These are phyloP conservation scores for Metarhizium sp. DNA, from an alignment of 2,329 filamentous ascomycete genomes.

Conservation along the genomic window DNA sequence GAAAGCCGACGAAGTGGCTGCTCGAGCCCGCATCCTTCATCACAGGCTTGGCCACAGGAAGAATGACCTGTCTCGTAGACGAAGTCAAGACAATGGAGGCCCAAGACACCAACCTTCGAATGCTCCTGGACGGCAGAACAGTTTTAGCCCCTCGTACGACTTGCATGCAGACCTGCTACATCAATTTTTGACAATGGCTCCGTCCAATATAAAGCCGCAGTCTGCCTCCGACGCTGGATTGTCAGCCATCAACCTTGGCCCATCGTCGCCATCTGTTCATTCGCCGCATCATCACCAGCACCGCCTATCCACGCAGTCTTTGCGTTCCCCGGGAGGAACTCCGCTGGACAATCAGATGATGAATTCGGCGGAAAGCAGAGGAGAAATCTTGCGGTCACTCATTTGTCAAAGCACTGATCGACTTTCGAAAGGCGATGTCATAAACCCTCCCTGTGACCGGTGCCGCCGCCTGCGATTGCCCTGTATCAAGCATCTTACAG, in stretches of 20 bases:
- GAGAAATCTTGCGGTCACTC: slow-evolving; percentile 34
- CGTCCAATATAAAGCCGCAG: slow-evolving; percentile 15
- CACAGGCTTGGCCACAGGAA: slow-evolving; percentile 49
- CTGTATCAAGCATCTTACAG: slow-evolving; percentile 77
- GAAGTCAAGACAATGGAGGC: slow-evolving; percentile 21
- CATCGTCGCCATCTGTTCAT: slow-evolving; percentile 17
- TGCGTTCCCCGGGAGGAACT: slow-evolving; percentile 10
- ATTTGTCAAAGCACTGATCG: slow-evolving; percentile 71
- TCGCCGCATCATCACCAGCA: slow-evolving; percentile 12
- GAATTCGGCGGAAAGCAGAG: slow-evolving; percentile 16
- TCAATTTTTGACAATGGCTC: slow-evolving; percentile 32
- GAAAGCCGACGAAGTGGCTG: slow-evolving; percentile 63
- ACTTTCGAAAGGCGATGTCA: slow-evolving; percentile 61
- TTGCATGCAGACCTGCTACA: slow-evolving; percentile 46
- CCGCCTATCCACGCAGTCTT: slow-evolving; percentile 4
- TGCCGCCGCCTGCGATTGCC: slow-evolving; percentile 72
- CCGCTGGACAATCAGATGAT: slow-evolving; percentile 16
- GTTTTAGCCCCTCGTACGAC: slow-evolving; percentile 29
- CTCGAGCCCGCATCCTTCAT: slow-evolving; percentile 62
- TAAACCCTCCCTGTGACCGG: slow-evolving; percentile 76
- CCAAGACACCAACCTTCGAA: slow-evolving; percentile 27
- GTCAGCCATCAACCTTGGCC: slow-evolving; percentile 13
- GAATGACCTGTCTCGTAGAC: slow-evolving; percentile 20
- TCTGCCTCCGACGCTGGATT: slow-evolving; percentile 18
- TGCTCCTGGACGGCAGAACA: slow-evolving; percentile 15